Base-by-base conservation (phyloP, 192 early-diverging fungal species). In the Kappamyces sp. region DNA sequence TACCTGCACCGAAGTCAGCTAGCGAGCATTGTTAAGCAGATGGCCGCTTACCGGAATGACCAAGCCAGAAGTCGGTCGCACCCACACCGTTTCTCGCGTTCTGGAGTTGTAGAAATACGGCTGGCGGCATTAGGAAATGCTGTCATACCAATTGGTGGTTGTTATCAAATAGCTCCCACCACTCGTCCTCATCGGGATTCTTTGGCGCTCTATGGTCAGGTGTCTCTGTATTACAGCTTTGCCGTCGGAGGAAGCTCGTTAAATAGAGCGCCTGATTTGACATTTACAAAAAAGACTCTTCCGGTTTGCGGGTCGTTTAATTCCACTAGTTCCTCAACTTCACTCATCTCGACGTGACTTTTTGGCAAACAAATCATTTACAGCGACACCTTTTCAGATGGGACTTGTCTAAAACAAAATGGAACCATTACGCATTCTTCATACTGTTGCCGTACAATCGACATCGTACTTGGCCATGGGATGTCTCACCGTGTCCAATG, bases 91-190 rank as follows among this genome's bases (percentile, higher is more conserved):
- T 45, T 86, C 75, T 40, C 87, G 84, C 0, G 92, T 90, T 45
- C 72, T 72, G 2, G 91, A 86, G 72, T 93, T 87, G 76, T 96
- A 96, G 70, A 93, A 96, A 64, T 94, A 98, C 4, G 91, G 91
- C 47, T 80, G 48, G 22, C 0, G 22, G 22, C 22, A 22, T 22
- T 22, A 22, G 1, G 14, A 61, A 39, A 12, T 3, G 54, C 4
- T 14, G 31, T 49, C 50, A 7, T 59, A 80, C 70, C 63, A 89
- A 66, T 46, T 89, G 82, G 39, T 86, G 78, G 38, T 85, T 69
- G 36, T 94, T 88, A 68, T 95, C 93, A 62, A 83, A 85, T 32
- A 94, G 82, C 76, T 98, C 92, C 95, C 95, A 98, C 91, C 92
- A 98, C 64, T 98, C 95, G 65, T 93, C 88, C 58, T 78, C 76